These are phyloP conservation scores for Colletotrichum caudatum DNA, from an alignment of 2,329 filamentous ascomycete species.

Conservation along the genomic window DNA sequence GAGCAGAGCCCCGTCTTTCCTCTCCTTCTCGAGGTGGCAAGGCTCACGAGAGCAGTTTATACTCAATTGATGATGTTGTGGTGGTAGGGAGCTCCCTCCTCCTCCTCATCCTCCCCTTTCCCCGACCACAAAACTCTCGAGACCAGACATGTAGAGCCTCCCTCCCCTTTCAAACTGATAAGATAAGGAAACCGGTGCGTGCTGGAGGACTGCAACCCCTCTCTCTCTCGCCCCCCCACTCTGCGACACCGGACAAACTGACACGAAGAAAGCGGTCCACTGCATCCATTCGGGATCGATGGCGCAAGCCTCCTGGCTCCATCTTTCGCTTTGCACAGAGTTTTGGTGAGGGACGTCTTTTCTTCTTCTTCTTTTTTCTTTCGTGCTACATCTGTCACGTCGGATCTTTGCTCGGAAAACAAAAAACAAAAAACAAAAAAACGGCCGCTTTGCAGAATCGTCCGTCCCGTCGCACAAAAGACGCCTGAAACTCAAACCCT, in stretches of 20 bases:
- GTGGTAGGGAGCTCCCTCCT: background rate
- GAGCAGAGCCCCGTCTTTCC: constrained; percentile 66
- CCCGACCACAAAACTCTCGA: background rate
- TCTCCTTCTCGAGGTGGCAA: background rate
- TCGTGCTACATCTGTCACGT: background rate
- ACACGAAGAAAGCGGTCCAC: constrained; percentile 2
- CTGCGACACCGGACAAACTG: constrained; percentile 9
- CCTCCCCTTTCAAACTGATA: constrained; percentile 13
- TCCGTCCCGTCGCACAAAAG: background rate
- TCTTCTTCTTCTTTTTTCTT: background rate
- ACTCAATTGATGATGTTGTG: background rate
- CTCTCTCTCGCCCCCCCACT: background rate
- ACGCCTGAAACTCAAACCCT: background rate
- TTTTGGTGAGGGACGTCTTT: background rate
- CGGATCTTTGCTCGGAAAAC: background rate
- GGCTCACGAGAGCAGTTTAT: background rate
- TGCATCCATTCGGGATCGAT: constrained; percentile 17
- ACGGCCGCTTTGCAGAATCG: too few species aligned
- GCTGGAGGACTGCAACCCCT: background rate
- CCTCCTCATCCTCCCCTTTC: background rate
- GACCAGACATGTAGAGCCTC: background rate
- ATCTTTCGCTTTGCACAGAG: constrained; percentile 10
- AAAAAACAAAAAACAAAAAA: background rate
- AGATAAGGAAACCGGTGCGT: constrained; percentile 7
- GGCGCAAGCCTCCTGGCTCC: constrained; percentile 14